Evolutionary conservation across 2,329 filamentous ascomycete genomes (phyloP), one percentile per base, ranked within the genome.

Genomic region (Cytospora piceae): DNA sequence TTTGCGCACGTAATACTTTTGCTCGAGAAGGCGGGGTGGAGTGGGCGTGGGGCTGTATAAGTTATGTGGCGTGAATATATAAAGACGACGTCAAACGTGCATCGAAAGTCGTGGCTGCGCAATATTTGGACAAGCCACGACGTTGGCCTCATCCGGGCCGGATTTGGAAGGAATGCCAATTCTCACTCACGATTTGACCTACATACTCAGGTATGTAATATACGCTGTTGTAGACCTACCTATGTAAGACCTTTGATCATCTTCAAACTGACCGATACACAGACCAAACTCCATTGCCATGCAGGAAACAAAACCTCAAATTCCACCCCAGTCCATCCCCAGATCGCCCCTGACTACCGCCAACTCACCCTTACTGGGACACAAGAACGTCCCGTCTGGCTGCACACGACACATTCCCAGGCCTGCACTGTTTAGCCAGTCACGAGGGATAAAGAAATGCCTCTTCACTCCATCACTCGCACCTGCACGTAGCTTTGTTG

Each of bases 371-470:
- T 71, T 71, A 34, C 68, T 65, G 4, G 70, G 70, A 39, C 61
- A 69, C n/a, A 70, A 39, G 24, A 71, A 67, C 8, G 64, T 68
- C 4, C 69, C 70, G 32, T 68, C 68, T 15, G 52, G 56, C 27
- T 69, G 63, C 9, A 73, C 12, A 8, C 66, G 67, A 17, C 67
- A 68, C 20, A 70, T 51, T 22, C 57, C 58, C 52, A 71, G 56
- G 4, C 60, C 68, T 6, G 65, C 34, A 12, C 58, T 60, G 4
- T 66, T 70, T 15, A 72, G 57, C 71, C 71, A 73, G 65, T 73
- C 71, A 1, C 65, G 64, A 4, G 71, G 71, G 6, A 73, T 24
- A 34, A 72, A 73, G 55, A 72, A 73, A 54, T 73, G 70, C 17
- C 68, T 63, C n/a, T 39, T 69, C 5, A 70, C 42, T 0, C 55